phyloP scores from a whole-genome alignment of 2,329 filamentous ascomycete species.

The Monilinia polystroma region DNA sequence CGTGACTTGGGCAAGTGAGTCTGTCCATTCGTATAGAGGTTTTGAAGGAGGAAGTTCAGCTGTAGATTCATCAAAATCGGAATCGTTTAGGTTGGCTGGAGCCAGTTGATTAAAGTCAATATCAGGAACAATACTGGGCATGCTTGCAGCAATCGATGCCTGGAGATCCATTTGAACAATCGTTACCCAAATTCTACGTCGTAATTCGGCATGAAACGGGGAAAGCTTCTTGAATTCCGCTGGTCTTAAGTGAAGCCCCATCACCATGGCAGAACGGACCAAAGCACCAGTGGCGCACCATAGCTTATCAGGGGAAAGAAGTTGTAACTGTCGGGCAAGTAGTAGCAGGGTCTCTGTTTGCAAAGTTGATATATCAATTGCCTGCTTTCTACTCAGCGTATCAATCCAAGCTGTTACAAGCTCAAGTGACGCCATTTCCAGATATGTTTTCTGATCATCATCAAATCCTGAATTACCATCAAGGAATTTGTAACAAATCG shows the following conservation, averaged over 20 bases:
- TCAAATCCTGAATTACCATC: slow-evolving; percentile 12
- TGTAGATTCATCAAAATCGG: slow-evolving; percentile 26
- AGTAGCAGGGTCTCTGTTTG: slow-evolving; percentile 24
- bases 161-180: slow-evolving; percentile 54
- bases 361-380: slow-evolving; percentile 25
- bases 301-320: slow-evolving; percentile 21
- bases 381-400: slow-evolving; percentile 20
- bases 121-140: slow-evolving; percentile 48
- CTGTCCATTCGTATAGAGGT: slow-evolving; percentile 24
- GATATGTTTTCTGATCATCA: slow-evolving; percentile 22
- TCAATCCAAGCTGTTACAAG: slow-evolving; percentile 26
- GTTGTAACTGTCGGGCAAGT: slow-evolving; percentile 22
- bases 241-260: slow-evolving; percentile 58
- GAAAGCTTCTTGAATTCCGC: slow-evolving; percentile 49
- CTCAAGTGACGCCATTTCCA: slow-evolving; percentile 21
- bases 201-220: slow-evolving; percentile 50
- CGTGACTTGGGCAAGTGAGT: slow-evolving; percentile 24
- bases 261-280: slow-evolving; percentile 55
- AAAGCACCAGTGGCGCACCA: slow-evolving; percentile 43
- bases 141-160: slow-evolving; percentile 50
- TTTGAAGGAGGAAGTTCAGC: slow-evolving; percentile 23
- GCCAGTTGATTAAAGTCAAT: slow-evolving; percentile 52
- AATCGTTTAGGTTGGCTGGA: slow-evolving; percentile 45
- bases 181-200: slow-evolving; percentile 55
- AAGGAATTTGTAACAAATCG: slow-evolving; percentile 22